Evolutionary conservation across 345 rosid genomes (phyloP), one percentile per base, ranked within the genome.

Genomic region (Carallia brachiata): DNA sequence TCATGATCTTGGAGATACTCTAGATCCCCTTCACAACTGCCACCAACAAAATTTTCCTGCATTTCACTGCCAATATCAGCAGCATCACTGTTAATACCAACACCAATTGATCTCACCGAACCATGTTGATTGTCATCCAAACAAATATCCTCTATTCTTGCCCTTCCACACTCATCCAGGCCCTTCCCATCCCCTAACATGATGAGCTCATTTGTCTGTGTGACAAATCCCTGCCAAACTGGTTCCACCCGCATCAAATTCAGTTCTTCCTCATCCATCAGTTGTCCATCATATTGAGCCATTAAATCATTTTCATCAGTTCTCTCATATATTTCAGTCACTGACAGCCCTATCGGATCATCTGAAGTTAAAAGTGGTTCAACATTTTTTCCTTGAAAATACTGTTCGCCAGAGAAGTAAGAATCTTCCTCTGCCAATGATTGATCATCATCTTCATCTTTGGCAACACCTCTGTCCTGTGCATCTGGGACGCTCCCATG

Each of bases 351-450:
- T 67, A 88, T 78, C 53, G 90, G 93, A 83, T 87, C 90, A 79
- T 90, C 98, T 67, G 91, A 77, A 79, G 88, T 79, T 18, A 84
- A 73, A 72, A 82, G 78, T 36, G 91, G 91, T 79, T 86, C 87
- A 63, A 83, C 68, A 66, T 78, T 79, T 82, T 90, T 94, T 58
- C 77, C 74, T 72, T 84, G 97, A 69, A 87, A 78, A 80, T 82
- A 87, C 40, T 79, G 91, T 81, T 89, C 96, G 62, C 98, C 98
- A 18, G 97, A 91, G 81, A 94, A 87, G 84, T 90, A 89, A 59
- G 99, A 96, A 76, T 89, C 96, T 78, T 90, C 99, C 80, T 92
- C 99, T 0, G 91, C 90, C 75, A 87, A 92, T 57, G 99, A 96
- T 76, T 86, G 97, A 67, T 89, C 97, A 23, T 90, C 96, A 52